Base-by-base conservation (phyloP, 2,329 filamentous ascomycete genomes). In the Fusarium incarnatum region DNA sequence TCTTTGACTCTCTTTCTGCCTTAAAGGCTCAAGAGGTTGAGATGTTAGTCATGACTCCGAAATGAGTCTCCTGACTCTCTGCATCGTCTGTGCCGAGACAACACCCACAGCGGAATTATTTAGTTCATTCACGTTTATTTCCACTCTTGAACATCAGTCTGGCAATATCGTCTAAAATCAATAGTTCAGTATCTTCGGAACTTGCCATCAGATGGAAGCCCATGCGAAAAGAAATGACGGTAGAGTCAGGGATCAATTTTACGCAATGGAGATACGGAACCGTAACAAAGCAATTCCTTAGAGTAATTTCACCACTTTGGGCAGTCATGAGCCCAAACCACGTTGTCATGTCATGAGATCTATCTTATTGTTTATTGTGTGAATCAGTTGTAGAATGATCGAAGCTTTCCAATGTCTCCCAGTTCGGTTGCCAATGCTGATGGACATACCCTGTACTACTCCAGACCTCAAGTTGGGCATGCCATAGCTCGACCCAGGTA, bases 61-160 rank as follows among this genome's bases (percentile, higher is more conserved):
- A 37, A 34, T 27, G 37, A 41, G 59, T 41, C 59, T 49, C 11
- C 10, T 28, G 56, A 45, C 49, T 48, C 34, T 40, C 12, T 52
- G 16, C 32, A 27, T 11, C n/a, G 32, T 40, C 32, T 40, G 48
- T 41, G 48, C 49, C 49, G 23, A 52, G 16, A 37, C 18, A 52
- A 42, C 41, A 41, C 28, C 60, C 45, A 45, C 45, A 53, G 25
- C 52, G 49, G 6, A 58, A 46, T 50, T 58, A 22, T 50, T 20
- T 4, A 25, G 12, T 7, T 25, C 41, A 22, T 28, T 64, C 23
- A n/a, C 25, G 25, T 27, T 48, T 49, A 41, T 41, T 64, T 45
- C 44, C 37, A 28, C 40, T n/a, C 15, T 15, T 16, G 16, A 20
- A 8, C 15, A 34, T 28, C 28, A 58, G 41, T 34, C 2, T 25